Conservation (phyloP, 169 alveolate genomes). For the Cyclospora cayetanensis region DNA sequence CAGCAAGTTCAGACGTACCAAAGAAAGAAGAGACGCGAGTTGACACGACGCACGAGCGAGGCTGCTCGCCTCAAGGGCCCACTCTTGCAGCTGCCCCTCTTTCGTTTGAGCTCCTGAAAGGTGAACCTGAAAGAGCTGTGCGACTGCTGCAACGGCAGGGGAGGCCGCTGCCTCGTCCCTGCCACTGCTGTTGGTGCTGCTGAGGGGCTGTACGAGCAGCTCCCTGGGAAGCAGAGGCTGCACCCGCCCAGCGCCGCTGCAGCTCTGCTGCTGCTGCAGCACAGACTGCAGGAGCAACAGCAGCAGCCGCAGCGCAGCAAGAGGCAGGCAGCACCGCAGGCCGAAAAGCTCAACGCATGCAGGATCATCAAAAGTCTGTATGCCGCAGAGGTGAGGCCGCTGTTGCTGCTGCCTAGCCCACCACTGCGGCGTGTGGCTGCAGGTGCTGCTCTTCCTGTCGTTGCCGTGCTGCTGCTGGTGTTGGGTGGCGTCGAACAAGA, state of each 20-base stretch:
- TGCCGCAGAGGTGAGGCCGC: slow-evolving; percentile 39
- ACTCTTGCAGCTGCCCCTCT: neutral
- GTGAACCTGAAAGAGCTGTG: slow-evolving; percentile 11
- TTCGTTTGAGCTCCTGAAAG: slow-evolving; percentile 52
- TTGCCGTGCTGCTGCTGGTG: neutral
- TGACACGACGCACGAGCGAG: slow-evolving; percentile 19
- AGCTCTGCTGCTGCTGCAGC: slow-evolving; percentile 65
- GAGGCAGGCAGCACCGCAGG: slow-evolving; percentile 53
- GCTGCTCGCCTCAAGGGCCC: slow-evolving; percentile 22
- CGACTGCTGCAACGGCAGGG: slow-evolving; percentile 60
- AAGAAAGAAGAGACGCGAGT: slow-evolving; percentile 18
- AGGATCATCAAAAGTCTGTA: slow-evolving; percentile 48
- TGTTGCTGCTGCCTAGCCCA: slow-evolving; percentile 57
- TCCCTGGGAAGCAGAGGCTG: slow-evolving; percentile 1
- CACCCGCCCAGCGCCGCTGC: slow-evolving; percentile 10
- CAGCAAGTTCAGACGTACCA: slow-evolving; percentile 15
- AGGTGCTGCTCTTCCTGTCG: slow-evolving; percentile 39
- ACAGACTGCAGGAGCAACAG: slow-evolving; percentile 53
- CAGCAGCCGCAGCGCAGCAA: slow-evolving; percentile 65
- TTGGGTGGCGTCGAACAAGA: neutral
- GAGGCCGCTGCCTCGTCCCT: slow-evolving; percentile 3
- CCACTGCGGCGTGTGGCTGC: slow-evolving; percentile 31
- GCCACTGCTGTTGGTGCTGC: slow-evolving; percentile 49
- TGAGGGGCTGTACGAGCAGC: slow-evolving; percentile 19
- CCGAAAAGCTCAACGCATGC: slow-evolving; percentile 14